phyloP scores from a whole-genome alignment of 2,329 filamentous ascomycete species.

The Amauroascus verrucosus region DNA sequence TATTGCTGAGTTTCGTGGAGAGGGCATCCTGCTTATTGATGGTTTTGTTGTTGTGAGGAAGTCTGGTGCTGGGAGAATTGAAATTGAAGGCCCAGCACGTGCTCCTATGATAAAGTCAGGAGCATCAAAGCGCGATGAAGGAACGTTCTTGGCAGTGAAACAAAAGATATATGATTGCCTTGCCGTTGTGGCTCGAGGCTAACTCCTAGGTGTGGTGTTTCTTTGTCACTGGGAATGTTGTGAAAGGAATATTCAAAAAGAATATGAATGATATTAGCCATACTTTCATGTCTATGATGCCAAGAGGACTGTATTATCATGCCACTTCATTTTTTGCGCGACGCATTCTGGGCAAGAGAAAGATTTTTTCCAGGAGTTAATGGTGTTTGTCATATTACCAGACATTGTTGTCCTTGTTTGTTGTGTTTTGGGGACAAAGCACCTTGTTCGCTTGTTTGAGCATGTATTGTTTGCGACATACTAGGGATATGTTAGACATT shows the following conservation, averaged over 20 bases:
- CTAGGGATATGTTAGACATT: not conserved
- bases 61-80: slow-evolving; percentile 73
- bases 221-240: not conserved
- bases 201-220: slow-evolving; percentile 15
- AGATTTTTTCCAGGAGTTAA: slow-evolving; percentile 9
- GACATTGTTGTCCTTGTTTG: slow-evolving; percentile 10
- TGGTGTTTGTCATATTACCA: slow-evolving; percentile 8
- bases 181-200: slow-evolving; percentile 74
- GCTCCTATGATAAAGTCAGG: slow-evolving; percentile 35
- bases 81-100: slow-evolving; percentile 67
- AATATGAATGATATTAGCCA: slow-evolving; percentile 3
- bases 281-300: not conserved
- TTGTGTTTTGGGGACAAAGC: slow-evolving; percentile 3
- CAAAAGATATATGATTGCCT: slow-evolving; percentile 87
- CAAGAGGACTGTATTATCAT: slow-evolving; percentile 6
- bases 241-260: not conserved
- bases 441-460: slow-evolving; percentile 8
- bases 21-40: slow-evolving; percentile 84
- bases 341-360: not conserved
- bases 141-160: slow-evolving; percentile 77
- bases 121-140: slow-evolving; percentile 42
- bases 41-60: slow-evolving; percentile 81
- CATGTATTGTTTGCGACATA: slow-evolving; percentile 7
- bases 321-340: not conserved
- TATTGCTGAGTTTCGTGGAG: slow-evolving; percentile 82